phyloP scores from a whole-genome alignment of 1,284 basidiomycete species.

The Fomitopsis schrenkii region DNA sequence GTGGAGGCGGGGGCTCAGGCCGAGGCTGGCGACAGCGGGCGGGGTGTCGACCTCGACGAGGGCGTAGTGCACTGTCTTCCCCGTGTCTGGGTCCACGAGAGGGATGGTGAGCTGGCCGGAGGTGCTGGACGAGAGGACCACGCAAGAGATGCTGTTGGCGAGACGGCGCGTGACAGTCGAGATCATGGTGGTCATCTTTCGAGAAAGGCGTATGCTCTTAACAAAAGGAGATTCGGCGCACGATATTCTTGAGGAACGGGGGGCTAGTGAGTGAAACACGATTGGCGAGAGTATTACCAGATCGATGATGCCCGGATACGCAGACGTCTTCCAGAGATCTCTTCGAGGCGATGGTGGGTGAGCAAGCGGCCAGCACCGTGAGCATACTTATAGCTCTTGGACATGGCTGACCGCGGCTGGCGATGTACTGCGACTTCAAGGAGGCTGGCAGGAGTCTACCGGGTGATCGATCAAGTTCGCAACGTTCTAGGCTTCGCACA shows the following conservation, averaged over 20 bases:
- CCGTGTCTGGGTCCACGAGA: constrained; percentile 6
- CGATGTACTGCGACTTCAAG: background rate
- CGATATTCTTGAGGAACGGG: too few relatives aligned
- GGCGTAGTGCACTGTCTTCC: constrained; percentile 5
- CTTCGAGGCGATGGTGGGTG: background rate
- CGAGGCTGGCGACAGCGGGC: background rate
- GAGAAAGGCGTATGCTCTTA: too few relatives aligned
- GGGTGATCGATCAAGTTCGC: background rate
- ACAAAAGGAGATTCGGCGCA: too few relatives aligned
- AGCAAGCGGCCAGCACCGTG: background rate
- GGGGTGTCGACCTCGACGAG: constrained; percentile 3
- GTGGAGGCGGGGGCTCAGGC: background rate
- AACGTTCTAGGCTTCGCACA: background rate
- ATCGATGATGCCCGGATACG: background rate
- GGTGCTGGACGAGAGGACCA: constrained; percentile 1
- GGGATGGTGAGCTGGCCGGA: constrained; percentile 5
- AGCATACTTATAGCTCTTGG: background rate
- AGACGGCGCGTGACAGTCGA: constrained; percentile 1
- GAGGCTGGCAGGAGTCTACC: background rate
- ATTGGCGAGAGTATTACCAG: background rate
- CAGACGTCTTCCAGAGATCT: background rate
- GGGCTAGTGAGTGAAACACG: too few relatives aligned
- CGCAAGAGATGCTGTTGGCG: constrained; percentile 2
- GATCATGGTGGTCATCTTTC: background rate
- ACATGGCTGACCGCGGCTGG: constrained; percentile 11